Conservation (phyloP, 495 filamentous ascomycete species). For the Pyronema domesticum region DNA sequence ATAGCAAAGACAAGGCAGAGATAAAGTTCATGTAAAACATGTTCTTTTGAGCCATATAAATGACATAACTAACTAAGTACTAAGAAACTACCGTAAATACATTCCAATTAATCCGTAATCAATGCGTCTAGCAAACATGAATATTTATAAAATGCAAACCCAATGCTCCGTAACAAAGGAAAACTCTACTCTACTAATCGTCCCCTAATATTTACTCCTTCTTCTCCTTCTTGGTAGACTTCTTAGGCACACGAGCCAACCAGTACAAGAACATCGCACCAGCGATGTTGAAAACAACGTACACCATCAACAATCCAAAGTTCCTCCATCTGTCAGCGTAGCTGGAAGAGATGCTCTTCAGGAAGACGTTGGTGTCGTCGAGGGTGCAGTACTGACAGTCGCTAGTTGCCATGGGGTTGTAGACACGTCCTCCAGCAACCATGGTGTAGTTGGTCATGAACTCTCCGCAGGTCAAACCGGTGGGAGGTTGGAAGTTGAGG, state of each 20-base stretch:
- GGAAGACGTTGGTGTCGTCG: slow-evolving; percentile 36
- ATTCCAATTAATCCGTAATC: too few species aligned
- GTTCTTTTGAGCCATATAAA: too few species aligned
- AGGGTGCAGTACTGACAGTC: slow-evolving; percentile 46
- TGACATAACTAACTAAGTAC: too few species aligned
- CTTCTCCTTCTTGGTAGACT: slow-evolving; percentile 31
- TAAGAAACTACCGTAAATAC: too few species aligned
- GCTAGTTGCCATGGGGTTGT: slow-evolving; percentile 26
- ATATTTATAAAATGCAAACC: too few species aligned
- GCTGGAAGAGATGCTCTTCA: slow-evolving; percentile 28
- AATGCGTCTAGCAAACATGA: too few species aligned
- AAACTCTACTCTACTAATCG: too few species aligned
- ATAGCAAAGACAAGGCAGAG: too few species aligned
- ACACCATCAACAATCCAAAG: slow-evolving; percentile 36
- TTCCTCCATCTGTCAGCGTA: slow-evolving; percentile 54
- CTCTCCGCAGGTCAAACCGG: slow-evolving; percentile 31
- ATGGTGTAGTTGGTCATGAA: slow-evolving; percentile 32
- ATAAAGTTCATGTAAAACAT: too few species aligned
- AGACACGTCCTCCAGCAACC: slow-evolving; percentile 35
- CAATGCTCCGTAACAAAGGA: too few species aligned
- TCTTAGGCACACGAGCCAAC: slow-evolving; percentile 61
- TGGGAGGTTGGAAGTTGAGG: slow-evolving; percentile 34
- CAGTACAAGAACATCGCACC: slow-evolving; percentile 61
- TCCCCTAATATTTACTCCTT: too few species aligned
- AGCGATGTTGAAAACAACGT: slow-evolving; percentile 60